Evolutionary conservation across 2,329 filamentous ascomycete species (phyloP).

Genomic region (Colletotrichum sp.): DNA sequence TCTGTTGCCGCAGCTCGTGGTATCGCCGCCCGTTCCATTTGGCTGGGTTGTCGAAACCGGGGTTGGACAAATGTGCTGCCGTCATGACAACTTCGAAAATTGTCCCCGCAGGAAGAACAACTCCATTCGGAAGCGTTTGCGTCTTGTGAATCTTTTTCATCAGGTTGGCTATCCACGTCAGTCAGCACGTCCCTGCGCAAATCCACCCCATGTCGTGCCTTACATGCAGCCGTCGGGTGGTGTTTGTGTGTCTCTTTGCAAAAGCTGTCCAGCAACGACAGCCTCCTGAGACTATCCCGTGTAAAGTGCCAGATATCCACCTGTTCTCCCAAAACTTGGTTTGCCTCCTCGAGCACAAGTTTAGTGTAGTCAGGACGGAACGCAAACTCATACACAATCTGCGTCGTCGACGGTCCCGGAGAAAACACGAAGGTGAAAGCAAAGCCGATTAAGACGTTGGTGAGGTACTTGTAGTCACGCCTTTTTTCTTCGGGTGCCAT

Average conservation of each 20-base stretch:
- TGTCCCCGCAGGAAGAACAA: conserved; percentile 2
- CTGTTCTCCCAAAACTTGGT: not conserved
- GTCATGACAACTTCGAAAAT: conserved; percentile 14
- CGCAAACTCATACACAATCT: conserved; percentile 16
- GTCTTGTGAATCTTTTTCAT: conserved; percentile 18
- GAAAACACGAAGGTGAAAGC: conserved; percentile 14
- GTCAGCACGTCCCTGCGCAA: not conserved
- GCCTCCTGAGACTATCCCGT: not conserved
- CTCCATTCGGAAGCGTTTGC: conserved; percentile 3
- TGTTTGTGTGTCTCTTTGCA: conserved; percentile 18
- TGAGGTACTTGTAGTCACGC: conserved; percentile 9
- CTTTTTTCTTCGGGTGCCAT: conserved; percentile 4
- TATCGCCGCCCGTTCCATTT: conserved; percentile 12
- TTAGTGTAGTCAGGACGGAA: conserved; percentile 7
- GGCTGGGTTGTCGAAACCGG: not conserved
- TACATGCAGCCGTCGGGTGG: conserved; percentile 12
- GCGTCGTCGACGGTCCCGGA: conserved; percentile 6
- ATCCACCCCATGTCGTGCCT: not conserved
- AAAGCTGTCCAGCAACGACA: conserved; percentile 14
- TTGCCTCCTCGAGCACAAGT: not conserved
- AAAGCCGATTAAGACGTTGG: conserved; percentile 14
- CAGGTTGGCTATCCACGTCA: not conserved
- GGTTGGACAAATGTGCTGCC: conserved; percentile 12
- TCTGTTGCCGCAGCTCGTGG: conserved; percentile 1
- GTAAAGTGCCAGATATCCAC: not conserved